Conservation (phyloP, 495 filamentous ascomycete species). For the Hypoxylon subgilvum region DNA sequence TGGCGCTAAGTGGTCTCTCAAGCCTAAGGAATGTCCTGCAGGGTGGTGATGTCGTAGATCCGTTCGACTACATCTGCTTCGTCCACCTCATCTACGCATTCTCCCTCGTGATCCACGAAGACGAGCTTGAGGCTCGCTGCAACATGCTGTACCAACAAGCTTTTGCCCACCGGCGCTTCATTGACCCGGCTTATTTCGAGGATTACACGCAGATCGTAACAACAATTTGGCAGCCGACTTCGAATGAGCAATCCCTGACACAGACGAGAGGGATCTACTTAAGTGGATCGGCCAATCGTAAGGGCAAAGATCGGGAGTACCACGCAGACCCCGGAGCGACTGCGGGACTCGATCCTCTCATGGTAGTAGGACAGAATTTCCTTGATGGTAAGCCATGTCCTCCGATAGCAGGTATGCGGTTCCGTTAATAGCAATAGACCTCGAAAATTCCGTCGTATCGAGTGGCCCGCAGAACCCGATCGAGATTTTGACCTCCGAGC, state of each 20-base stretch:
- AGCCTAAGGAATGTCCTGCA: conserved; percentile 44
- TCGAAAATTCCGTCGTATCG: conserved; percentile 49
- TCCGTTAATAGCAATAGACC: conserved; percentile 38
- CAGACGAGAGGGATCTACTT: neutral
- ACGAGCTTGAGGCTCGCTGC: conserved; percentile 34
- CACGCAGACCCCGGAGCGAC: conserved; percentile 4
- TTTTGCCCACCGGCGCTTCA: conserved; percentile 41
- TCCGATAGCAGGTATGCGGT: neutral
- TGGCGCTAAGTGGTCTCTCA: conserved; percentile 47
- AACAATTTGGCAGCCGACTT: conserved; percentile 48
- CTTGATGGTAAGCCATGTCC: conserved; percentile 51
- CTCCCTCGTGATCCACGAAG: conserved; percentile 49
- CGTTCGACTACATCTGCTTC: conserved; percentile 51
- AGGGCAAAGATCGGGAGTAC: conserved; percentile 50
- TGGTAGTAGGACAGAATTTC: conserved; percentile 49
- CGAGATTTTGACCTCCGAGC: conserved; percentile 42
- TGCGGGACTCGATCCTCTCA: conserved; percentile 31
- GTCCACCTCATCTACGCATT: conserved; percentile 54
- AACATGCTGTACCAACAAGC: conserved; percentile 49
- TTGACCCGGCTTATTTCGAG: conserved; percentile 38
- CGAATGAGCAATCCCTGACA: conserved; percentile 21
- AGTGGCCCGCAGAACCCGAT: conserved; percentile 31
- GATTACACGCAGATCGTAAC: conserved; percentile 44
- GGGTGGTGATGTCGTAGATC: conserved; percentile 39
- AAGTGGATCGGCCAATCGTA: conserved; percentile 36